Conservation (phyloP, 108 stramenopile genomes). For the Nannochloropsis oceanica region DNA sequence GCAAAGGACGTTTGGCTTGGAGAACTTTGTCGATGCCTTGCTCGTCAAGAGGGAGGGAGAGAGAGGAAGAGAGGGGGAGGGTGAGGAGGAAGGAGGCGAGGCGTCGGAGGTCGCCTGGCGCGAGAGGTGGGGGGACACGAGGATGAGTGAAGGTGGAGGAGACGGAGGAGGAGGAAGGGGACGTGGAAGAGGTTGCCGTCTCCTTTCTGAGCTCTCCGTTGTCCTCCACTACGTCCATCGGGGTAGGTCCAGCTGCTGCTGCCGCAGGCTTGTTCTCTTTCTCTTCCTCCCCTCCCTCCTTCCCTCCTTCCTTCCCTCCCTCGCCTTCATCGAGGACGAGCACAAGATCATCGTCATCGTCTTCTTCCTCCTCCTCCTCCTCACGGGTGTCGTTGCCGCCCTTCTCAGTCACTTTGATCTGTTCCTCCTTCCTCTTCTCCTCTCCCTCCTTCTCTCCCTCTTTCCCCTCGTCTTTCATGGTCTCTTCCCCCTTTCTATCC, state of each 20-base stretch:
- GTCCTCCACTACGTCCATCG: background rate
- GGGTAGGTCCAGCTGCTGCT: background rate
- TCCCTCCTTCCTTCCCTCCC: background rate
- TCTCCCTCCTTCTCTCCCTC: background rate
- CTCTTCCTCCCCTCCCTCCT: background rate
- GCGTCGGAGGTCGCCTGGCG: background rate
- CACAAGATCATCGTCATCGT: background rate
- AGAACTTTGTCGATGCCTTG: background rate
- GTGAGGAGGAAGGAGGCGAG: background rate
- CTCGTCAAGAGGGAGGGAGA: background rate
- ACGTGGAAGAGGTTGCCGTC: background rate
- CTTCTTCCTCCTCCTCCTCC: background rate
- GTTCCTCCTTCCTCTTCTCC: background rate
- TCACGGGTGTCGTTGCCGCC: background rate
- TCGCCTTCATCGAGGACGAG: background rate
- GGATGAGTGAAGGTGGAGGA: background rate
- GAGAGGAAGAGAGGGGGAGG: background rate
- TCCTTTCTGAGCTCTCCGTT: background rate
- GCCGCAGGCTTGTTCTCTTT: background rate
- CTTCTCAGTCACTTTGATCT: background rate
- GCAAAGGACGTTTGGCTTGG: background rate
- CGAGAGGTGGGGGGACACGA: background rate
- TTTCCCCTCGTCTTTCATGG: too few species aligned
- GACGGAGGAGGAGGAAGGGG: background rate
- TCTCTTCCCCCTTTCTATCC: background rate